A percentile compares a stretch with the other conserved stretches of the same genome.
Evolutionary conservation across 2,329 filamentous ascomycete genomes (phyloP).

Genomic region (Fusarium devonianum): DNA sequence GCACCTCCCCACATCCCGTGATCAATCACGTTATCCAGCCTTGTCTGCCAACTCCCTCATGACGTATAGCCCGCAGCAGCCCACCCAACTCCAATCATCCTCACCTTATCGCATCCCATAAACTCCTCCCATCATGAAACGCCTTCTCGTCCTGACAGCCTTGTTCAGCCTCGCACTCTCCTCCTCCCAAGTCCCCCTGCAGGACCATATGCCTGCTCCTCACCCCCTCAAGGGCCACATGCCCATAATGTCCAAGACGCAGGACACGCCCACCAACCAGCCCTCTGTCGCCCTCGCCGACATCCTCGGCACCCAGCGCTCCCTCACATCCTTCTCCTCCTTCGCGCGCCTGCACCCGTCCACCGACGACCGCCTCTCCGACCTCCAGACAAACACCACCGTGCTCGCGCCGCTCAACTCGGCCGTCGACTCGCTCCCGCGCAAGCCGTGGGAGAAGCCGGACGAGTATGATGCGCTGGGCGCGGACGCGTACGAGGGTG

Average conservation of each 20-base stretch:
- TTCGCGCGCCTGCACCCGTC: slow-evolving; percentile 77
- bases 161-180: slow-evolving; percentile 26
- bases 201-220: slow-evolving; percentile 4
- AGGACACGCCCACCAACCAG: slow-evolving; percentile 43
- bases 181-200: slow-evolving; percentile 19
- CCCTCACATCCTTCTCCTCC: slow-evolving; percentile 84
- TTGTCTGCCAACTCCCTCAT: slow-evolving; percentile 15
- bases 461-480: slow-evolving; percentile 74
- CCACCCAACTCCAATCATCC: slow-evolving; percentile 1
- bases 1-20: slow-evolving; percentile 11
- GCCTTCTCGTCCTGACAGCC: slow-evolving; percentile 20
- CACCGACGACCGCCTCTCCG: slow-evolving; percentile 73
- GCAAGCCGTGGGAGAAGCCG: slow-evolving; percentile 87
- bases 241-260: slow-evolving; percentile 41
- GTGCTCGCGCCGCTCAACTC: slow-evolving; percentile 88
- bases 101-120: too few species aligned
- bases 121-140: slow-evolving; percentile 40
- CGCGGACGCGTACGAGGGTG: slow-evolving; percentile 76
- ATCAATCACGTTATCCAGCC: slow-evolving; percentile 24
- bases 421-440: slow-evolving; percentile 76
- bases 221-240: slow-evolving; percentile 33
- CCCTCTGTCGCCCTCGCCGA: slow-evolving; percentile 77
- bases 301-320: slow-evolving; percentile 79
- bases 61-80: slow-evolving; percentile 21
- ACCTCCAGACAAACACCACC: slow-evolving; percentile 74